These are phyloP conservation scores for Periconia sp. DNA, from an alignment of 2,329 filamentous ascomycete species.

Conservation along the genomic window DNA sequence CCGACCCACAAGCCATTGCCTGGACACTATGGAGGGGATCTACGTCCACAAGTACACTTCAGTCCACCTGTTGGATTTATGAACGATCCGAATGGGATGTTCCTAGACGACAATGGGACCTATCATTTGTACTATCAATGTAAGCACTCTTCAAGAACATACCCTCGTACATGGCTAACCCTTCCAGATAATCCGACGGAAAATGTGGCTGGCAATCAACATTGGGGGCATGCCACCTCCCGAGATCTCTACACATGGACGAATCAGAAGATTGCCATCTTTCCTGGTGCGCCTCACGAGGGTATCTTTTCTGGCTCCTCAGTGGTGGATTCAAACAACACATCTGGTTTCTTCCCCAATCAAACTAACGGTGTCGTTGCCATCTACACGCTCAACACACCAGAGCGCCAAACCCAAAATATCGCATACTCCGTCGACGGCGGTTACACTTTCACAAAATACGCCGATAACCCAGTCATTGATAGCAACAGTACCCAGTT, in stretches of 20 bases:
- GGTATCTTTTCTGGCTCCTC: slow-evolving; percentile 58
- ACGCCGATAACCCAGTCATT: slow-evolving; percentile 63
- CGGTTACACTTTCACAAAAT: slow-evolving; percentile 64
- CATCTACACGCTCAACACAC: slow-evolving; percentile 55
- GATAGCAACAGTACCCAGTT: slow-evolving; percentile 58
- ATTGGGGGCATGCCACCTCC: slow-evolving; percentile 69
- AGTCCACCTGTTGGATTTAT: slow-evolving; percentile 54
- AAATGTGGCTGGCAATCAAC: slow-evolving; percentile 59
- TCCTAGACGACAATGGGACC: slow-evolving; percentile 57
- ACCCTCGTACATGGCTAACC: neutral
- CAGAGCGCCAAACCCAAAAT: slow-evolving; percentile 56
- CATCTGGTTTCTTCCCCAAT: slow-evolving; percentile 65
- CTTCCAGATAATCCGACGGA: slow-evolving; percentile 53
- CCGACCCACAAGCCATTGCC: slow-evolving; percentile 38
- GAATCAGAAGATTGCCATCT: slow-evolving; percentile 65
- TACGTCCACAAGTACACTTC: slow-evolving; percentile 59
- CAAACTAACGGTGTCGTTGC: slow-evolving; percentile 65
- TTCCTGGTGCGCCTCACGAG: slow-evolving; percentile 57
- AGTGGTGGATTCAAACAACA: slow-evolving; percentile 65
- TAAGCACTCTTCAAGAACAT: slow-evolving; percentile 14
- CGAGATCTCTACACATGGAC: slow-evolving; percentile 65
- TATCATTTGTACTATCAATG: slow-evolving; percentile 70
- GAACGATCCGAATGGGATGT: slow-evolving; percentile 69
- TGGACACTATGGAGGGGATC: slow-evolving; percentile 44
- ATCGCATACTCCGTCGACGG: slow-evolving; percentile 65